Conservation (phyloP, 495 filamentous ascomycete species). For the Elaphomyces granulatus region DNA sequence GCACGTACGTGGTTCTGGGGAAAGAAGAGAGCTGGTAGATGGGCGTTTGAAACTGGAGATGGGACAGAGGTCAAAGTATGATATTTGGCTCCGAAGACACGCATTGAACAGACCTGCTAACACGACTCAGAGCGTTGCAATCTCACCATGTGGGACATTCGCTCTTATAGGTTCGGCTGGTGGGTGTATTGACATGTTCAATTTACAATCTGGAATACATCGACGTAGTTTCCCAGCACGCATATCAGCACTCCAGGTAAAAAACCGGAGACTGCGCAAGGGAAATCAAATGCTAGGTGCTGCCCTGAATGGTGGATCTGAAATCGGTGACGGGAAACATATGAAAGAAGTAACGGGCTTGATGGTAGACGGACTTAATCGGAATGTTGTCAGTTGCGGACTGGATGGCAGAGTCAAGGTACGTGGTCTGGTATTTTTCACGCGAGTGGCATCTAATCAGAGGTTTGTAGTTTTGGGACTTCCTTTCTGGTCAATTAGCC, state of each 20-base stretch:
- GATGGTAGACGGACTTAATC: slow-evolving; percentile 71
- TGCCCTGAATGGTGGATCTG: too few relatives aligned
- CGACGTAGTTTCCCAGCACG: slow-evolving; percentile 70
- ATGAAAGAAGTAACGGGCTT: slow-evolving; percentile 72
- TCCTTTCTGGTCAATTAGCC: slow-evolving; percentile 57
- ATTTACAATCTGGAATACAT: slow-evolving; percentile 82
- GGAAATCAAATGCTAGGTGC: too few relatives aligned
- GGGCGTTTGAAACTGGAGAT: slow-evolving; percentile 82
- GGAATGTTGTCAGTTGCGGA: slow-evolving; percentile 65
- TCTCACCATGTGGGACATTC: slow-evolving; percentile 88
- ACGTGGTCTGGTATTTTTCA: slow-evolving; percentile 3
- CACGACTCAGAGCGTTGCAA: slow-evolving; percentile 49
- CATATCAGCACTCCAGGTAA: slow-evolving; percentile 45
- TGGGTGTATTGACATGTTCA: slow-evolving; percentile 84
- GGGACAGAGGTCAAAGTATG: slow-evolving; percentile 56
- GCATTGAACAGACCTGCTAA: slow-evolving; percentile 2
- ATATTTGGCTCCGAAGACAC: background rate
- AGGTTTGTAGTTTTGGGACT: slow-evolving; percentile 68
- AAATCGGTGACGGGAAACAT: slow-evolving; percentile 57
- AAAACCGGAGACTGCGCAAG: slow-evolving; percentile 42
- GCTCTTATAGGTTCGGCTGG: slow-evolving; percentile 74
- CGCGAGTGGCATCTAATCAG: slow-evolving; percentile 5
- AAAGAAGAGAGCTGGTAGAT: slow-evolving; percentile 77
- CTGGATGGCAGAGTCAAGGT: slow-evolving; percentile 85
- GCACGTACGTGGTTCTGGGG: slow-evolving; percentile 98